Evolutionary conservation across 257 asterid genomes (phyloP).

Genomic region (Primulina tabacum): DNA sequence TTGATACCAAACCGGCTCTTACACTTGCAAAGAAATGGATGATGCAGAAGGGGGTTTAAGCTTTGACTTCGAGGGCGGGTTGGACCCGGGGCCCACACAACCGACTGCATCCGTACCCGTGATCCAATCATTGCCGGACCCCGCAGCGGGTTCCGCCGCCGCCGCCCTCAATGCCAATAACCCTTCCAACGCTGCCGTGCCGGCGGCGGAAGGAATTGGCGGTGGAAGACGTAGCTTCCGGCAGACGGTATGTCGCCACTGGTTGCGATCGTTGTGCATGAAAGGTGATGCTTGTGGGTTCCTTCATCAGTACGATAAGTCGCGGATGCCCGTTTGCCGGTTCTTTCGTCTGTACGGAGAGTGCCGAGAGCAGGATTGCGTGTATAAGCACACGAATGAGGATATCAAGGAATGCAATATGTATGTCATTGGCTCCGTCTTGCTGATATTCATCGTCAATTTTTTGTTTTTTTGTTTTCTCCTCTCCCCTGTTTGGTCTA

Average conservation of each 20-base stretch:
- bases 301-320: constrained; percentile 85
- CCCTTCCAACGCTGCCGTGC: constrained; percentile 31
- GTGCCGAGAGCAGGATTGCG: constrained; percentile 95
- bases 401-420: constrained; percentile 94
- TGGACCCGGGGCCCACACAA: constrained; percentile 63
- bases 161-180: constrained; percentile 23
- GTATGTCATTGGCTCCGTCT: constrained; percentile 34
- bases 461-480: neutral
- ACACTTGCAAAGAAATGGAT: constrained; percentile 42
- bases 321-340: constrained; percentile 88
- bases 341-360: constrained; percentile 78
- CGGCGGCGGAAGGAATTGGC: constrained; percentile 33
- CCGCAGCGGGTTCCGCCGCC: constrained; percentile 28
- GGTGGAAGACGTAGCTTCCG: constrained; percentile 66
- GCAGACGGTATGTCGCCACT: constrained; percentile 91
- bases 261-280: constrained; percentile 85
- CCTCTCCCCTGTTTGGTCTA: neutral
- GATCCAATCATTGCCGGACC: constrained; percentile 43
- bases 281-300: constrained; percentile 91
- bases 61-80: constrained; percentile 89
- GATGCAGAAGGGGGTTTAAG: constrained; percentile 91
- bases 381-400: constrained; percentile 86
- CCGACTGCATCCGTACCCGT: constrained; percentile 86
- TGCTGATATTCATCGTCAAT: neutral
- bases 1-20: too few species aligned